Conservation (phyloP, 352 stramenopile species). For the Phytopythium boreale region DNA sequence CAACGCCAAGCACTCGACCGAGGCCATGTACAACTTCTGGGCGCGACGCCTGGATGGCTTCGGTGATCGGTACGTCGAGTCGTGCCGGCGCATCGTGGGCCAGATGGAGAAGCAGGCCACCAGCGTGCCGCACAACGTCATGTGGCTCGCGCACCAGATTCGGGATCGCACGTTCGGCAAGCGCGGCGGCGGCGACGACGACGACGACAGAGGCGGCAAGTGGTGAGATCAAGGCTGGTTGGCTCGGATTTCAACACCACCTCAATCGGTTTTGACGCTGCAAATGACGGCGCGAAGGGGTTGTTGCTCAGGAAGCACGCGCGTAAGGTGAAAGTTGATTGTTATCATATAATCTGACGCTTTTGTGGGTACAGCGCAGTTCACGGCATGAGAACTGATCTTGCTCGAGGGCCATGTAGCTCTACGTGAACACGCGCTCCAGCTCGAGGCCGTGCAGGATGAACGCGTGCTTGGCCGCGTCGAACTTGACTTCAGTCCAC, state of each 20-base stretch:
- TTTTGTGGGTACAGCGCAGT: background rate
- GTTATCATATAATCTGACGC: background rate
- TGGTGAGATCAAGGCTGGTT: background rate
- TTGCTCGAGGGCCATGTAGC: background rate
- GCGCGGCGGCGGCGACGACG: conserved; percentile 13
- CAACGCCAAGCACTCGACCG: conserved; percentile 44
- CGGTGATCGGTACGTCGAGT: conserved; percentile 65
- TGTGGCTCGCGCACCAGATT: conserved; percentile 48
- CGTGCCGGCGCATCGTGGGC: conserved; percentile 44
- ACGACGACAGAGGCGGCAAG: background rate
- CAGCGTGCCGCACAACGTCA: conserved; percentile 39
- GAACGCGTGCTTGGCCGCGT: conserved; percentile 28
- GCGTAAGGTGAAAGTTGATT: background rate
- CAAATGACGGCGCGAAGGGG: background rate
- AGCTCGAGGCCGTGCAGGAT: conserved; percentile 46
- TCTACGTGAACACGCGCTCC: background rate
- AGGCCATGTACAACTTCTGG: conserved; percentile 74
- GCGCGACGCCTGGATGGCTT: conserved; percentile 61
- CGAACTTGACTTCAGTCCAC: conserved; percentile 39
- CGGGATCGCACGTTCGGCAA: conserved; percentile 34
- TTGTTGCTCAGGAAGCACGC: no score
- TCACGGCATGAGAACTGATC: background rate
- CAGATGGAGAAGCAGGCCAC: conserved; percentile 67
- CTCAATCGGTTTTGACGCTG: background rate
- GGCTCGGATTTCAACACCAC: background rate